Evolutionary conservation across 768 basidiomycete species (phyloP).

Genomic region (Mycena leptocephala): DNA sequence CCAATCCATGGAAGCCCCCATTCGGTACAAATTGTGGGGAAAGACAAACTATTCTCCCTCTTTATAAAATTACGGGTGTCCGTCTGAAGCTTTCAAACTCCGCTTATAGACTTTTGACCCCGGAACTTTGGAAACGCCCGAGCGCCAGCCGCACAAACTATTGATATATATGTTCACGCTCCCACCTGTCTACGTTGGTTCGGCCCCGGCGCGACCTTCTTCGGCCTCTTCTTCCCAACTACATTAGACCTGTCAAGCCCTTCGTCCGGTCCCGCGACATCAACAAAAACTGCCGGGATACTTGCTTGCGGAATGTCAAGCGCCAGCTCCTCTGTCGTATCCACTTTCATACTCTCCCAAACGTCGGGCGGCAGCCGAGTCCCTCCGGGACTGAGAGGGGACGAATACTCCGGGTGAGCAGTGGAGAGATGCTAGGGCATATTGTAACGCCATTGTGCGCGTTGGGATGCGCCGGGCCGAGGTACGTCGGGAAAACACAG

Average conservation of each 20-base stretch:
- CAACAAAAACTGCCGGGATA: not conserved
- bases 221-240: not conserved
- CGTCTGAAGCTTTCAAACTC: no score
- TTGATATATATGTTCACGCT: no score
- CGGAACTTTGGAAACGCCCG: no score
- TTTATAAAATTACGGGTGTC: no score
- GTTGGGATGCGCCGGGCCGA: not conserved
- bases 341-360: conserved; percentile 13
- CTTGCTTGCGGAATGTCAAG: not conserved
- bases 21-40: no score
- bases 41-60: no score
- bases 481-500: not conserved
- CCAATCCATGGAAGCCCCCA: no score
- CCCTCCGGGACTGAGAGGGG: conserved; percentile 8
- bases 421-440: conserved; percentile 9
- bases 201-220: no score
- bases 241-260: not conserved
- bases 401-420: conserved; percentile 23
- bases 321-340: not conserved
- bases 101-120: no score
- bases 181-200: no score
- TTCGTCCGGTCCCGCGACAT: conserved; percentile 2
- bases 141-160: no score
- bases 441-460: conserved; percentile 25
- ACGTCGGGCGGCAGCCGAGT: conserved; percentile 6